Evolutionary conservation across 305 asterid species (phyloP).

Genomic region (Rubia balearica): DNA sequence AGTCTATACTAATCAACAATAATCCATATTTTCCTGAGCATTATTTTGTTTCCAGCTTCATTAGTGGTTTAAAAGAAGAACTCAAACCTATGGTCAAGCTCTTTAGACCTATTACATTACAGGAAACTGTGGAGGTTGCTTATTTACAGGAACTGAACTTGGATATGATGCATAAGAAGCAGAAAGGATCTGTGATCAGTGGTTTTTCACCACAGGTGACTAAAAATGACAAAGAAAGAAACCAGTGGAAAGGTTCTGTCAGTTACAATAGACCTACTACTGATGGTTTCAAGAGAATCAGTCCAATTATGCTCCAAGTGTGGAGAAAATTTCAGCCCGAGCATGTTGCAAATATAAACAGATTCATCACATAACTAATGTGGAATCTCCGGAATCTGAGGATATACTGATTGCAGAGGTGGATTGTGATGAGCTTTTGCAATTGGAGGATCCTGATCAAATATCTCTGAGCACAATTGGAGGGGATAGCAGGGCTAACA

Average conservation of each 20-base stretch:
- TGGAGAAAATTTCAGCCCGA: neutral
- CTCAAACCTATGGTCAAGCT: too few relatives aligned
- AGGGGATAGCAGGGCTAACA: neutral
- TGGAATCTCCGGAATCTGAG: neutral
- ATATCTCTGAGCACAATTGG: neutral
- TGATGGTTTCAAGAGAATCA: neutral
- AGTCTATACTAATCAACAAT: neutral
- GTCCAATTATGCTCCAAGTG: neutral
- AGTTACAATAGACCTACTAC: neutral
- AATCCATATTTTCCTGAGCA: neutral
- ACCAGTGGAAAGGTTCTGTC: neutral
- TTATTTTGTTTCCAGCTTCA: too few relatives aligned
- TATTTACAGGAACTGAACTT: too few relatives aligned
- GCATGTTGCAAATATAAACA: neutral
- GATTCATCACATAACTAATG: neutral
- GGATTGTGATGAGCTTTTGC: neutral
- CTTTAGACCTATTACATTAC: too few relatives aligned
- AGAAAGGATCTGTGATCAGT: neutral
- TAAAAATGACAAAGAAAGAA: neutral
- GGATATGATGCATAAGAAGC: too few relatives aligned
- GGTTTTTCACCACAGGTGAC: neutral
- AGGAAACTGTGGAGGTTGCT: too few relatives aligned
- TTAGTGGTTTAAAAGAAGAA: too few relatives aligned
- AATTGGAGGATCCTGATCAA: neutral
- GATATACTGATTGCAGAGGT: neutral